Percentiles rank a stretch among this genome's conserved stretches.
These are phyloP conservation scores for Chalciporus sphaerocephalus DNA, from an alignment of 768 basidiomycete genomes.

Conservation along the genomic window DNA sequence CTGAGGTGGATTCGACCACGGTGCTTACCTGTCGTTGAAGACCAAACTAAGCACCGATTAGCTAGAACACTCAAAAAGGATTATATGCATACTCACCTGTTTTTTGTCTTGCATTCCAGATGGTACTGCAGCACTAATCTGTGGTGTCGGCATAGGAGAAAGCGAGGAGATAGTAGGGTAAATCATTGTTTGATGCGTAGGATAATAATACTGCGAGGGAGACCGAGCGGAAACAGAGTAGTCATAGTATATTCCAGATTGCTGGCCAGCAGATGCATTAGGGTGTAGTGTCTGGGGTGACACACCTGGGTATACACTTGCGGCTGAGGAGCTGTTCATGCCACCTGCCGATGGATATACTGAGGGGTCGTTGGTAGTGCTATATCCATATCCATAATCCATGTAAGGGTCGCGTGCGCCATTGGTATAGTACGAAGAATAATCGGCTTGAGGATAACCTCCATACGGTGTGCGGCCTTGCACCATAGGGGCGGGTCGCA, in stretches of 20 bases:
- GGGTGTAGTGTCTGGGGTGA: conserved; percentile 41
- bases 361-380: conserved; percentile 44
- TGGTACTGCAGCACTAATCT: conserved; percentile 39
- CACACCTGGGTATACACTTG: conserved; percentile 48
- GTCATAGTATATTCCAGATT: conserved; percentile 56
- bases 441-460: conserved; percentile 53
- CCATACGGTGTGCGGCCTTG: conserved; percentile 46
- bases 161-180: conserved; percentile 51
- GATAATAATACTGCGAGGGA: conserved; percentile 59
- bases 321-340: conserved; percentile 40
- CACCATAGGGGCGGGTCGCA: conserved; percentile 41
- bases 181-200: conserved; percentile 53
- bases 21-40: conserved; percentile 44
- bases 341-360: conserved; percentile 47
- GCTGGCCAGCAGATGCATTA: conserved; percentile 40
- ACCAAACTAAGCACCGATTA: conserved; percentile 34
- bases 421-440: conserved; percentile 53
- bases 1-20: conserved; percentile 5
- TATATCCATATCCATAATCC: conserved; percentile 58
- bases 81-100: conserved; percentile 40
- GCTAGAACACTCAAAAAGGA: conserved; percentile 2
- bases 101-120: conserved; percentile 51
- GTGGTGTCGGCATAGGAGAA: conserved; percentile 52
- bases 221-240: conserved; percentile 46
- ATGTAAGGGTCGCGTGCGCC: conserved; percentile 48